These are phyloP conservation scores for Boletellus deceptivus DNA, from an alignment of 1,284 basidiomycete species.

Conservation along the genomic window DNA sequence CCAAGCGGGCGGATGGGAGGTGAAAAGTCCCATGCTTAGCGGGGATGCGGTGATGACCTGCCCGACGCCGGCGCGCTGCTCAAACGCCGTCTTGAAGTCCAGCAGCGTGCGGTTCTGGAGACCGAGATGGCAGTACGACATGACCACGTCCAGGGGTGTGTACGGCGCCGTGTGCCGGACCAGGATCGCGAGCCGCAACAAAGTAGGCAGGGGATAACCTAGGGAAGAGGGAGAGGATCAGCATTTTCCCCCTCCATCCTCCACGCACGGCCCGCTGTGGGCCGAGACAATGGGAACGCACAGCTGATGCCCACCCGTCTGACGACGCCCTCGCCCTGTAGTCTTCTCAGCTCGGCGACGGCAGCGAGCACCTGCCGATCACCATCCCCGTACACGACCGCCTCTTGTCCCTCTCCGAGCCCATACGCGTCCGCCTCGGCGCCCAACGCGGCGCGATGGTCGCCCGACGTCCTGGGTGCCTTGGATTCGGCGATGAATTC, in stretches of 20 bases:
- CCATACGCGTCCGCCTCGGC: constrained; percentile 60
- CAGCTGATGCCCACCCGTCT: constrained; percentile 85
- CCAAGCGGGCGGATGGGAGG: constrained; percentile 71
- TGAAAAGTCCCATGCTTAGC: constrained; percentile 89
- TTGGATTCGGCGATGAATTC: constrained; percentile 78
- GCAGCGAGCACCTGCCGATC: constrained; percentile 81
- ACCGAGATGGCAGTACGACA: constrained; percentile 86
- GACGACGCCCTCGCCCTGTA: constrained; percentile 80
- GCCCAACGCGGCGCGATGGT: constrained; percentile 54
- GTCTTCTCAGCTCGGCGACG: constrained; percentile 64
- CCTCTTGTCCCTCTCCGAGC: constrained; percentile 56
- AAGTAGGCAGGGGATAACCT: constrained; percentile 88
- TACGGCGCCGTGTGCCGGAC: constrained; percentile 62
- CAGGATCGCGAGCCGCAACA: constrained; percentile 82
- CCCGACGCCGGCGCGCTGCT: constrained; percentile 59
- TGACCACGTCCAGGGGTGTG: constrained; percentile 74
- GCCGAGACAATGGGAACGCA: constrained; percentile 31
- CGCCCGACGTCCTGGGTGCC: constrained; percentile 49
- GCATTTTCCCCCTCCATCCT: too few relatives aligned
- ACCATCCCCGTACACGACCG: constrained; percentile 66
- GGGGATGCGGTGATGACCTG: constrained; percentile 87
- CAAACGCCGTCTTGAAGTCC: constrained; percentile 61
- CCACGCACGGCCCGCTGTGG: too few relatives aligned
- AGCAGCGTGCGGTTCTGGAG: constrained; percentile 76
- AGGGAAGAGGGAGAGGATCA: neutral